These are phyloP conservation scores for Cylindrotheca fusiformis DNA, from an alignment of 108 stramenopile genomes.

Conservation along the genomic window DNA sequence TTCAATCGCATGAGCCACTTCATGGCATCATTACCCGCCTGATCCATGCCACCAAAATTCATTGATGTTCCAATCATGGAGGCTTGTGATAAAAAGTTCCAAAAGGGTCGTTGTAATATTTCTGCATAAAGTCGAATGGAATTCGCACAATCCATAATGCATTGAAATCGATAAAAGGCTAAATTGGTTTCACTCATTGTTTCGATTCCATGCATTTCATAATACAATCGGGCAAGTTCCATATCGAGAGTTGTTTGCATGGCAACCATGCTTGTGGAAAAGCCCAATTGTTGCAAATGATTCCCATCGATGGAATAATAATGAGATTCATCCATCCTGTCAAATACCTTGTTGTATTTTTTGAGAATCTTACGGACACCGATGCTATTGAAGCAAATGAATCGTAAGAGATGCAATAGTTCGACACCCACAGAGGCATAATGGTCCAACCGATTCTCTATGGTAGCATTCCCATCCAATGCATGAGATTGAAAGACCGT, in stretches of 20 bases:
- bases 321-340: conserved; percentile 22
- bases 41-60: conserved; percentile 52
- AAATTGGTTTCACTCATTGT: conserved; percentile 18
- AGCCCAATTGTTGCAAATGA: conserved; percentile 47
- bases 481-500: conserved; percentile 18
- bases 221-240: conserved; percentile 35
- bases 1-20: conserved; percentile 42
- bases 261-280: conserved; percentile 43
- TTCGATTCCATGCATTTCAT: background rate
- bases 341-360: conserved; percentile 56
- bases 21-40: conserved; percentile 40
- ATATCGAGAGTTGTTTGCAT: conserved; percentile 50
- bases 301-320: conserved; percentile 24
- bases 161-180: conserved; percentile 35
- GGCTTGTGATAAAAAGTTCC: conserved; percentile 43
- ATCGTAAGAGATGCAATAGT: conserved; percentile 57
- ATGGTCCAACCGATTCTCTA: background rate
- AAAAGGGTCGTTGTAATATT: conserved; percentile 45
- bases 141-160: conserved; percentile 40
- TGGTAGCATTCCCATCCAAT: background rate
- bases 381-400: conserved; percentile 56
- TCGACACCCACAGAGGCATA: conserved; percentile 42
- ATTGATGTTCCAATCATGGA: conserved; percentile 52
- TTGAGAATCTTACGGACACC: conserved; percentile 71
- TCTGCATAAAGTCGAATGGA: conserved; percentile 39